phyloP scores from a whole-genome alignment of 2,329 filamentous ascomycete genomes.

The Dothideomycetes sp. region DNA sequence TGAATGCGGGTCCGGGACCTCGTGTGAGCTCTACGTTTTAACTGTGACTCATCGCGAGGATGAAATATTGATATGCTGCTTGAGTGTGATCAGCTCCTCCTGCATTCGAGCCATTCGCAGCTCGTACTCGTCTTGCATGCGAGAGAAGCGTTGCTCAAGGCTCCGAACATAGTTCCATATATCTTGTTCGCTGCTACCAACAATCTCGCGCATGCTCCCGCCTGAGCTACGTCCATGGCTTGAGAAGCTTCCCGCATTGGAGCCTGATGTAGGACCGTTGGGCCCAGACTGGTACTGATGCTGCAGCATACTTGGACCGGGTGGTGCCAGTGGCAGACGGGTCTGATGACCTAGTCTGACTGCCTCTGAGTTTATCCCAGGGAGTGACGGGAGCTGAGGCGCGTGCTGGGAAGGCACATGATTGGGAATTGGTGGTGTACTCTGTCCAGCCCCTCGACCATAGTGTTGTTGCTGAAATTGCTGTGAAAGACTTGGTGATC shows the following conservation, averaged over 20 bases:
- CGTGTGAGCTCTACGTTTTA: too few relatives aligned
- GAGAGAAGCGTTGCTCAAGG: conserved; percentile 45
- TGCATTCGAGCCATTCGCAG: conserved; percentile 31
- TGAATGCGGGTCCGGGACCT: too few relatives aligned
- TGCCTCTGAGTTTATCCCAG: conserved; percentile 22
- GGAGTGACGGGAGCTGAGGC: conserved; percentile 24
- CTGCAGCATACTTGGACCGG: conserved; percentile 27
- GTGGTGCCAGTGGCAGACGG: conserved; percentile 10
- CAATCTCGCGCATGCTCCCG: conserved; percentile 56
- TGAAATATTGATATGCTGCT: conserved; percentile 11
- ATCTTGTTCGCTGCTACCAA: conserved; percentile 35
- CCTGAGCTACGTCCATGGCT: conserved; percentile 44
- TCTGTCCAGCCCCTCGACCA: conserved; percentile 46
- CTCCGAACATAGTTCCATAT: conserved; percentile 64
- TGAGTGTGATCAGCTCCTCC: conserved; percentile 29
- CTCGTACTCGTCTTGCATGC: conserved; percentile 38
- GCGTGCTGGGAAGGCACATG: conserved; percentile 25
- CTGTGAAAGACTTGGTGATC: conserved; percentile 55
- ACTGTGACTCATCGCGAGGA: not conserved
- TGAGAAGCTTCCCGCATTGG: conserved; percentile 40
- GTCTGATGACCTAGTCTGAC: conserved; percentile 13
- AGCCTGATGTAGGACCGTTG: conserved; percentile 23
- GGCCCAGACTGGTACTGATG: conserved; percentile 21
- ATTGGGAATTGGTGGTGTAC: conserved; percentile 40
- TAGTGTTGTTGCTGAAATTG: conserved; percentile 56